These are phyloP conservation scores for Pythium chondricola DNA, from an alignment of 352 stramenopile genomes.

Conservation along the genomic window DNA sequence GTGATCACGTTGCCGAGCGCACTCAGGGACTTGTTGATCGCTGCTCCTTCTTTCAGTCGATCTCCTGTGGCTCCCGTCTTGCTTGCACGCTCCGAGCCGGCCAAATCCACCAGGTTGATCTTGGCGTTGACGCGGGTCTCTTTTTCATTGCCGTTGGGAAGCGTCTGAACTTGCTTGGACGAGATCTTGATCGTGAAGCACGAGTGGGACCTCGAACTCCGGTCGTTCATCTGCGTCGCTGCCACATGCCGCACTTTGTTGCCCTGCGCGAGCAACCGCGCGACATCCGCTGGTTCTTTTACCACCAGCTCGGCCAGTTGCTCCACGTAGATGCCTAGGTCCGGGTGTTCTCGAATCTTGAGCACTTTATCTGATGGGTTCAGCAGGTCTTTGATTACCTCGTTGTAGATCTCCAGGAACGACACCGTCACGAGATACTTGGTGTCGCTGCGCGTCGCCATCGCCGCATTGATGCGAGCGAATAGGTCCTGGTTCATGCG, in stretches of 20 bases:
- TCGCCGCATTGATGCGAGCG: conserved; percentile 28
- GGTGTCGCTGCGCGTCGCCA: conserved; percentile 24
- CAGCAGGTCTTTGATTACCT: conserved; percentile 92
- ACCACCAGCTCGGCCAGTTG: conserved; percentile 85
- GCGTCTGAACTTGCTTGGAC: conserved; percentile 59
- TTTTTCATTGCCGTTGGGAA: conserved; percentile 42
- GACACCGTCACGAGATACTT: conserved; percentile 89
- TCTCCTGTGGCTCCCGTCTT: conserved; percentile 86
- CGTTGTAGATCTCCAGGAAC: conserved; percentile 96
- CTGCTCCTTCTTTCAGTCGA: conserved; percentile 86
- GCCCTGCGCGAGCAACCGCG: conserved; percentile 82
- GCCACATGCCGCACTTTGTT: conserved; percentile 86
- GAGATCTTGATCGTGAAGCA: conserved; percentile 91
- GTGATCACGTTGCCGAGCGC: conserved; percentile 92
- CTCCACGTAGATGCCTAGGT: conserved; percentile 92
- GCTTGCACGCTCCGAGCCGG: conserved; percentile 79
- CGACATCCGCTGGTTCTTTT: conserved; percentile 66
- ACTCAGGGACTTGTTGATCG: conserved; percentile 91
- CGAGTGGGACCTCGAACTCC: conserved; percentile 82
- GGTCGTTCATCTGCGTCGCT: conserved; percentile 91
- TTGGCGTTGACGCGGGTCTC: conserved; percentile 85
- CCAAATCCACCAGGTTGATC: conserved; percentile 91
- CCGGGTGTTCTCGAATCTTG: conserved; percentile 89
- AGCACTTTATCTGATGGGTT: conserved; percentile 89
- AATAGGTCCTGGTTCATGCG: conserved; percentile 89